These are phyloP conservation scores for Candida odintsovae DNA, from an alignment of 805 yeast genomes.

Conservation along the genomic window DNA sequence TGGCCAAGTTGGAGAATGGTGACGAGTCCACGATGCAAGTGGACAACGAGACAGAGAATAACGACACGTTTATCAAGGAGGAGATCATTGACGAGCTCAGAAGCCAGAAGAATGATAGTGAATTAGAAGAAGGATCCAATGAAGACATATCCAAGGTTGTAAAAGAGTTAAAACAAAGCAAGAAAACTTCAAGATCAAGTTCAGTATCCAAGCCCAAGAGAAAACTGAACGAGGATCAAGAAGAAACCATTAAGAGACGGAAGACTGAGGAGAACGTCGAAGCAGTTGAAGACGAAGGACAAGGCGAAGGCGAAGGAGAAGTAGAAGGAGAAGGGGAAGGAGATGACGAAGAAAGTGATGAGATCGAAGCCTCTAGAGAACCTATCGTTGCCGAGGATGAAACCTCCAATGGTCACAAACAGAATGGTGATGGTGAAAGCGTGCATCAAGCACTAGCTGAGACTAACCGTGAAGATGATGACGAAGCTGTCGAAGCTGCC, in stretches of 20 bases:
- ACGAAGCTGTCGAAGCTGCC: constrained; percentile 7
- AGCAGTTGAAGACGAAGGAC: too few relatives aligned
- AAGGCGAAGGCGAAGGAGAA: too few relatives aligned
- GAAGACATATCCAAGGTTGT: constrained; percentile 19
- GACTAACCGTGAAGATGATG: constrained; percentile 3
- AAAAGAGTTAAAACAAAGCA: constrained; percentile 11
- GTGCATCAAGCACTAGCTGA: background rate
- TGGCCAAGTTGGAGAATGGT: constrained; percentile 26
- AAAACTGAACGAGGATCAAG: constrained; percentile 3
- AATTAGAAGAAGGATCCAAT: constrained; percentile 15
- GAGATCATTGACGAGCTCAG: constrained; percentile 19
- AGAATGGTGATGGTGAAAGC: background rate
- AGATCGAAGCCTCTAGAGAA: constrained; percentile 1
- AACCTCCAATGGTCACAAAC: background rate
- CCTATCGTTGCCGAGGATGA: background rate
- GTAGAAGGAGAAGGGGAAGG: constrained; percentile 16
- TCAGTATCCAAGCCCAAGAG: constrained; percentile 12
- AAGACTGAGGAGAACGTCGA: constrained; percentile 9
- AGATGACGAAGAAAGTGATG: constrained; percentile 7
- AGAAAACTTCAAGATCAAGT: constrained; percentile 4
- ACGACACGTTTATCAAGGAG: constrained; percentile 19
- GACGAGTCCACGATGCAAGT: constrained; percentile 13
- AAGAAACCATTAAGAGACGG: constrained; percentile 19
- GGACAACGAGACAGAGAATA: constrained; percentile 14
- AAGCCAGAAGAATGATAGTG: constrained; percentile 17